Evolutionary conservation across 176 grass and related monocot genomes (phyloP).

Genomic region (Miscanthus lutarioriparius): DNA sequence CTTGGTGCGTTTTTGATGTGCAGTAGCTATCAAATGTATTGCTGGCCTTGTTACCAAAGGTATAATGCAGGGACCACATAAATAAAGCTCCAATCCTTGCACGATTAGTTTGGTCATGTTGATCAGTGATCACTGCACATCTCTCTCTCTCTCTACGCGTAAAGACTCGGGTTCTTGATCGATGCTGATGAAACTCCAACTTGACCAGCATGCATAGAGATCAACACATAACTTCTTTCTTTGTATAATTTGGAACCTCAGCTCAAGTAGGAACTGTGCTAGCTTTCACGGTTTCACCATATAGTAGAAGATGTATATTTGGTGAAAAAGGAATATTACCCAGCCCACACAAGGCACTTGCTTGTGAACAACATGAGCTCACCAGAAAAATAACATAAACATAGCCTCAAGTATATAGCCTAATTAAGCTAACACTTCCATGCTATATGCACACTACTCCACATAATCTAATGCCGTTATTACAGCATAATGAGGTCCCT

Average conservation of each 20-base stretch:
- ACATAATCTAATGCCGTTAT: not conserved
- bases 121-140: not conserved
- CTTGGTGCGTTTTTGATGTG: too few relatives aligned
- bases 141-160: conserved; percentile 5
- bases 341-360: not conserved
- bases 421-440: not conserved
- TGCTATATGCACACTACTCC: not conserved
- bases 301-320: not conserved
- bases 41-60: not conserved
- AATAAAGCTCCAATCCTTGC: conserved; percentile 9
- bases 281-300: not conserved
- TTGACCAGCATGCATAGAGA: not conserved
- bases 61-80: conserved; percentile 14
- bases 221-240: not conserved
- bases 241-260: not conserved
- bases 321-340: not conserved
- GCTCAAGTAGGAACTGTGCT: not conserved
- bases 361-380: not conserved
- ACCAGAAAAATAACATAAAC: not conserved
- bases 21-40: too few relatives aligned
- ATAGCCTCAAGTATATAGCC: not conserved
- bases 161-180: not conserved
- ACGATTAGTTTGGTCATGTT: not conserved
- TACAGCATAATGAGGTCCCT: not conserved
- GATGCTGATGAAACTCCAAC: conserved; percentile 7